A percentile compares a stretch with the other conserved stretches of the same genome.
Conservation (phyloP, 2,329 filamentous ascomycete genomes). For the Albifimbria verrucaria region DNA sequence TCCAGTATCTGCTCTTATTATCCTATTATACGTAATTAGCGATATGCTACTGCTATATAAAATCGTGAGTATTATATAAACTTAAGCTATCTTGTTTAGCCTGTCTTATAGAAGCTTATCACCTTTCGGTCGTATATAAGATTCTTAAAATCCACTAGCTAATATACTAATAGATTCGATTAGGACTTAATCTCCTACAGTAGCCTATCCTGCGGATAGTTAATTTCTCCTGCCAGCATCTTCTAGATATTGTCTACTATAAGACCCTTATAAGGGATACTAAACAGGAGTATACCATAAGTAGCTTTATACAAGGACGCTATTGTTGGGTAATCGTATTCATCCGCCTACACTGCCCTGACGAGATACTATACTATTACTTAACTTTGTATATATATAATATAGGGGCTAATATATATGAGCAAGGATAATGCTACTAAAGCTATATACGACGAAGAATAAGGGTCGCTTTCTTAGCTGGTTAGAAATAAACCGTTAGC, state of each 20-base stretch:
- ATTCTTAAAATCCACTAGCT: neutral
- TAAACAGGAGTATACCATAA: neutral
- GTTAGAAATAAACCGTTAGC: neutral
- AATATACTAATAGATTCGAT: neutral
- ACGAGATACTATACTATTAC: neutral
- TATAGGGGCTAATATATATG: neutral
- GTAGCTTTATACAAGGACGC: neutral
- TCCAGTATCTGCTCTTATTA: neutral
- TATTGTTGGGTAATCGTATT: neutral
- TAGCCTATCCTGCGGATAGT: neutral
- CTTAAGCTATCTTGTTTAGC: neutral
- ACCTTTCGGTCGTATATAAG: neutral
- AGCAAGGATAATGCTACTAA: neutral
- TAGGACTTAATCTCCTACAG: neutral
- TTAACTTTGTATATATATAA: slow-evolving; percentile 1
- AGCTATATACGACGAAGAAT: neutral
- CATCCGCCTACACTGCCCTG: neutral
- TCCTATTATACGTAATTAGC: neutral
- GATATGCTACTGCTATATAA: neutral
- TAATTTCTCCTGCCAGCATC: neutral
- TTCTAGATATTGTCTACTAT: neutral
- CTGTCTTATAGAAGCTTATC: neutral
- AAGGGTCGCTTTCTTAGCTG: neutral
- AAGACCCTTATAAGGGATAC: neutral
- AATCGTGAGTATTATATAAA: neutral